A percentile compares a stretch with the other conserved stretches of the same genome.
phyloP scores from a whole-genome alignment of 2,329 filamentous ascomycete species.

The Triangularia setosa region DNA sequence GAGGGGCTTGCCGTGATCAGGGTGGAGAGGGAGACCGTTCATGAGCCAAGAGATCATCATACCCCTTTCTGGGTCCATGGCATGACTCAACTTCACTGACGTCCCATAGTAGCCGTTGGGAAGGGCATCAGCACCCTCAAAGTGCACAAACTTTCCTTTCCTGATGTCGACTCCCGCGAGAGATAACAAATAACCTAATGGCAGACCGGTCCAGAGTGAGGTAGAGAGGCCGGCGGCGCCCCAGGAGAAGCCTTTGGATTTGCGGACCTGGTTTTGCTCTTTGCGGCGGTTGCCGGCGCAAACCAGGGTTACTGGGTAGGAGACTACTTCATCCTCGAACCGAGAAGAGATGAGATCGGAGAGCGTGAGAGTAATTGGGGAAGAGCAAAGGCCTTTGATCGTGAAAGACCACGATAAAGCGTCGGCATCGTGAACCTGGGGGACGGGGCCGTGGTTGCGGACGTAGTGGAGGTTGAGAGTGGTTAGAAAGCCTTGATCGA shows the following conservation, averaged over 20 bases:
- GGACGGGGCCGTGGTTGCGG: slow-evolving; percentile 82
- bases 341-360: slow-evolving; percentile 59
- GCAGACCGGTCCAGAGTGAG: slow-evolving; percentile 79
- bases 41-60: slow-evolving; percentile 87
- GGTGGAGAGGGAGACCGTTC: slow-evolving; percentile 77
- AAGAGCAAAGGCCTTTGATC: slow-evolving; percentile 78
- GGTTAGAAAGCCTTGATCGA: slow-evolving; percentile 77
- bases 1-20: slow-evolving; percentile 83
- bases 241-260: slow-evolving; percentile 94
- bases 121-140: slow-evolving; percentile 84
- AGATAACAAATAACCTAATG: slow-evolving; percentile 67
- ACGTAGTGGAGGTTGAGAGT: slow-evolving; percentile 88
- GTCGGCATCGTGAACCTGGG: slow-evolving; percentile 66
- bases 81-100: slow-evolving; percentile 84
- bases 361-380: slow-evolving; percentile 68
- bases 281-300: slow-evolving; percentile 90
- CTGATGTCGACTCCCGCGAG: slow-evolving; percentile 60
- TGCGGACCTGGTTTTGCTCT: slow-evolving; percentile 86
- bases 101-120: slow-evolving; percentile 90
- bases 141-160: slow-evolving; percentile 77
- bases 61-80: slow-evolving; percentile 74
- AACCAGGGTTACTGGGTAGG: slow-evolving; percentile 81
- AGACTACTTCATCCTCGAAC: slow-evolving; percentile 70
- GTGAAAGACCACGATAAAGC: slow-evolving; percentile 77
- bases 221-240: slow-evolving; percentile 83